A percentile compares a stretch with the other conserved stretches of the same genome.
Evolutionary conservation across 768 basidiomycete species (phyloP).

Genomic region (Rhodosporidiobolus odoratus): DNA sequence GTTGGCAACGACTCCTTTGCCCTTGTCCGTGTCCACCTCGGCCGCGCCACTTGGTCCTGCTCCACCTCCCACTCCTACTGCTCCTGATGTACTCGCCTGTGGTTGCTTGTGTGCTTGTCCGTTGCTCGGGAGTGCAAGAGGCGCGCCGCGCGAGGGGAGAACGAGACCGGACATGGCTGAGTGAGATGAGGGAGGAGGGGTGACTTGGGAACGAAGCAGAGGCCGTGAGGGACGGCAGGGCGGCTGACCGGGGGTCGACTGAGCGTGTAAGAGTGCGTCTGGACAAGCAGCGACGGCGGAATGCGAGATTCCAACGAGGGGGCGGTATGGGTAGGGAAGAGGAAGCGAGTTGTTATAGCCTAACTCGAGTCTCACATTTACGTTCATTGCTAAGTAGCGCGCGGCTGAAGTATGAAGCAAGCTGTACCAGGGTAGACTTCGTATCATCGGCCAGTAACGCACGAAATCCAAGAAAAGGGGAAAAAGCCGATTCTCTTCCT

Average conservation of each 20-base stretch:
- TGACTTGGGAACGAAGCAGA: background rate
- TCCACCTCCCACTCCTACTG: background rate
- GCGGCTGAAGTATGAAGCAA: no score
- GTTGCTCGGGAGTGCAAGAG: background rate
- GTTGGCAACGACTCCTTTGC: background rate
- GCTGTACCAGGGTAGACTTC: no score
- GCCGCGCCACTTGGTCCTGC: background rate
- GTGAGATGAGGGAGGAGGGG: background rate
- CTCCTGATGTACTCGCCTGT: background rate
- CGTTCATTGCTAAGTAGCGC: no score
- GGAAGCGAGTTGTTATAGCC: no score
- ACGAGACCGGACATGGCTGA: conserved; percentile 3
- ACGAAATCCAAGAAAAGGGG: no score
- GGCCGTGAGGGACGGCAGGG: background rate
- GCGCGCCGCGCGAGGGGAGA: background rate
- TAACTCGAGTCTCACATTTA: no score
- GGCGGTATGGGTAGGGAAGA: no score
- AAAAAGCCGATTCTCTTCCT: no score
- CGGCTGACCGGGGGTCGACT: background rate
- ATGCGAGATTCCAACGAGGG: no score
- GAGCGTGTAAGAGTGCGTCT: background rate
- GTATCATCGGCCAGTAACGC: no score
- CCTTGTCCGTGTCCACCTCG: conserved; percentile 14
- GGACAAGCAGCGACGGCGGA: background rate
- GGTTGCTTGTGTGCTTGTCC: background rate